phyloP scores from a whole-genome alignment of 2,329 filamentous ascomycete species.

The Exophiala dermatitidis region DNA sequence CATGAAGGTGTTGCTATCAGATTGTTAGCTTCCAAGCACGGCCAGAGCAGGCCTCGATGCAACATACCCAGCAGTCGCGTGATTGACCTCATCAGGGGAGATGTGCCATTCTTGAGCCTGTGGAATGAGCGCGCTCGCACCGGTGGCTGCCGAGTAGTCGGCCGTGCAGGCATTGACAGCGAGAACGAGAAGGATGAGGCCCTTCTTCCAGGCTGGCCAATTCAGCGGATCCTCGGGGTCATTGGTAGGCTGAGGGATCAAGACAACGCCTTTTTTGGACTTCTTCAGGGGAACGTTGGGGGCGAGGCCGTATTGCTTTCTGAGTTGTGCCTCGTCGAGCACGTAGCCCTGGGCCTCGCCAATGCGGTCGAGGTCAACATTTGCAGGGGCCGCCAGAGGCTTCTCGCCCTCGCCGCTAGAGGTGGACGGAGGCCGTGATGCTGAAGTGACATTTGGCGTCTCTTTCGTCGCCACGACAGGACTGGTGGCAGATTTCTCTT shows the following conservation, averaged over 20 bases:
- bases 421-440: conserved; percentile 13
- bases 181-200: conserved; percentile 44
- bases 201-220: conserved; percentile 47
- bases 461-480: neutral
- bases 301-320: conserved; percentile 21
- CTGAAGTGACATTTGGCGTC: neutral
- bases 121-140: conserved; percentile 39
- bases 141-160: conserved; percentile 45
- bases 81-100: conserved; percentile 44
- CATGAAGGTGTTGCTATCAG: conserved; percentile 44
- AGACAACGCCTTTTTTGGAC: conserved; percentile 37
- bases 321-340: conserved; percentile 23
- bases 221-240: conserved; percentile 50
- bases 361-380: conserved; percentile 25
- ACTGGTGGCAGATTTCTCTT: neutral
- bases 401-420: conserved; percentile 18
- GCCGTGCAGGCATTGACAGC: conserved; percentile 43
- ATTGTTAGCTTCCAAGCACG: conserved; percentile 1
- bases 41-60: neutral
- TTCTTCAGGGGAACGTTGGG: conserved; percentile 32
- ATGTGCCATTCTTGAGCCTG: conserved; percentile 45
- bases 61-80: conserved; percentile 39
- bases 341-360: conserved; percentile 27
- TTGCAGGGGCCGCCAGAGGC: neutral
- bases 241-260: conserved; percentile 49